Evolutionary conservation across 352 stramenopile species (phyloP).

Genomic region (Phytophthora crassamura): DNA sequence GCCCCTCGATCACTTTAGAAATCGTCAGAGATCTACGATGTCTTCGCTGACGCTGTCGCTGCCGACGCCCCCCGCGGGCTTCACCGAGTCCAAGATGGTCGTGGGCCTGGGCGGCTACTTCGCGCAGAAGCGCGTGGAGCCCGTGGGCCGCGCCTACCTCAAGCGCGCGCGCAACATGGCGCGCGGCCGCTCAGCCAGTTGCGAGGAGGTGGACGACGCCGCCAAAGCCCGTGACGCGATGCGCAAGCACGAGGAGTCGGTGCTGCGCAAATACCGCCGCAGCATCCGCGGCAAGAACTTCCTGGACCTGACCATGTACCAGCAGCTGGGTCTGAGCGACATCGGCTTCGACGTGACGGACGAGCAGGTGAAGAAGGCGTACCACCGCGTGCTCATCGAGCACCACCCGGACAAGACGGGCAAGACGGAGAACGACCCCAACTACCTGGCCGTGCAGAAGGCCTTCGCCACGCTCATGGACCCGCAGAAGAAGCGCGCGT

Average conservation of each 20-base stretch:
- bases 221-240: conserved; percentile 61
- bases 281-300: conserved; percentile 86
- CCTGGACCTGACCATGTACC: conserved; percentile 86
- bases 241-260: conserved; percentile 70
- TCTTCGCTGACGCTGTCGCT: conserved; percentile 67
- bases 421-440: conserved; percentile 91
- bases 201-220: conserved; percentile 77
- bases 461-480: conserved; percentile 85
- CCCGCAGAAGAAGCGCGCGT: conserved; percentile 82
- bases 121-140: conserved; percentile 76
- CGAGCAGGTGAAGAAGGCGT: conserved; percentile 89
- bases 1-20: conserved; percentile 10
- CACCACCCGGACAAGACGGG: conserved; percentile 90
- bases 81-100: conserved; percentile 62
- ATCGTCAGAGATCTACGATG: conserved; percentile 15
- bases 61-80: conserved; percentile 54
- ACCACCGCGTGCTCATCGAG: conserved; percentile 89
- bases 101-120: conserved; percentile 79
- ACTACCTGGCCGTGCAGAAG: conserved; percentile 89
- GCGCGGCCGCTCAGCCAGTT: conserved; percentile 77
- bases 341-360: conserved; percentile 85
- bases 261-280: conserved; percentile 84
- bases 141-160: conserved; percentile 73
- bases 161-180: conserved; percentile 79
- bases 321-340: conserved; percentile 81